A percentile compares a stretch with the other conserved stretches of the same genome.
These are phyloP conservation scores for Komagataella mondaviorum DNA, from an alignment of 805 yeast species.

Conservation along the genomic window DNA sequence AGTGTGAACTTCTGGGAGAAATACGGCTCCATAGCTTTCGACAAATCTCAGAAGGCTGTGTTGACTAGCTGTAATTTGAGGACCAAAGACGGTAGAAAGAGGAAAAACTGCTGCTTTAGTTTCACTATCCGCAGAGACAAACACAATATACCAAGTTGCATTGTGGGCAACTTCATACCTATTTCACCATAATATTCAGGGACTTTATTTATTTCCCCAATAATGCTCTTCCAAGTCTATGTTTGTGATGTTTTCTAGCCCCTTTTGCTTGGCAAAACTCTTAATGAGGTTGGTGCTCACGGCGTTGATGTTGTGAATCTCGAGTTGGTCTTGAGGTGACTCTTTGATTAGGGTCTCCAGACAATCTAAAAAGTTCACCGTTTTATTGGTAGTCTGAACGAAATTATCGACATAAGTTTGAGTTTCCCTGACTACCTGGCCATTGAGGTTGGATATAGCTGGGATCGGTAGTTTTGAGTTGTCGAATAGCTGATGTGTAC, in stretches of 20 bases:
- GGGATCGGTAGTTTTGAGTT: slow-evolving; percentile 10
- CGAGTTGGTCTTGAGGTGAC: slow-evolving; percentile 8
- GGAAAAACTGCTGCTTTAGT: slow-evolving; percentile 83
- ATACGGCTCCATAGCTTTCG: slow-evolving; percentile 92
- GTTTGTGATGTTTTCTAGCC: background rate
- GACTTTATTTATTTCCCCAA: background rate
- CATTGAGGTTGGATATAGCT: slow-evolving; percentile 16
- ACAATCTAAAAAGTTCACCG: slow-evolving; percentile 19
- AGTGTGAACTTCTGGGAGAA: slow-evolving; percentile 97
- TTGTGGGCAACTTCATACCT: slow-evolving; percentile 91
- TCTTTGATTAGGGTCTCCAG: slow-evolving; percentile 9
- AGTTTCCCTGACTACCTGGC: slow-evolving; percentile 6
- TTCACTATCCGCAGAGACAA: slow-evolving; percentile 88
- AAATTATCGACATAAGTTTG: slow-evolving; percentile 14
- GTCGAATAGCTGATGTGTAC: background rate
- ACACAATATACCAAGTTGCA: slow-evolving; percentile 91
- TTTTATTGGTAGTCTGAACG: slow-evolving; percentile 15
- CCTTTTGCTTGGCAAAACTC: slow-evolving; percentile 10
- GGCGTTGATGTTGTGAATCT: slow-evolving; percentile 15
- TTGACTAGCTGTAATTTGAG: slow-evolving; percentile 81
- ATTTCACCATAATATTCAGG: slow-evolving; percentile 26
- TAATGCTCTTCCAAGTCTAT: background rate
- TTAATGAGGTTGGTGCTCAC: slow-evolving; percentile 14
- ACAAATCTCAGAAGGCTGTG: slow-evolving; percentile 90
- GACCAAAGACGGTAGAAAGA: slow-evolving; percentile 66